Percentiles rank a stretch among this genome's conserved stretches.
Evolutionary conservation across 371 early-diverging fungal species (phyloP).

Genomic region (Mortierella sp.): DNA sequence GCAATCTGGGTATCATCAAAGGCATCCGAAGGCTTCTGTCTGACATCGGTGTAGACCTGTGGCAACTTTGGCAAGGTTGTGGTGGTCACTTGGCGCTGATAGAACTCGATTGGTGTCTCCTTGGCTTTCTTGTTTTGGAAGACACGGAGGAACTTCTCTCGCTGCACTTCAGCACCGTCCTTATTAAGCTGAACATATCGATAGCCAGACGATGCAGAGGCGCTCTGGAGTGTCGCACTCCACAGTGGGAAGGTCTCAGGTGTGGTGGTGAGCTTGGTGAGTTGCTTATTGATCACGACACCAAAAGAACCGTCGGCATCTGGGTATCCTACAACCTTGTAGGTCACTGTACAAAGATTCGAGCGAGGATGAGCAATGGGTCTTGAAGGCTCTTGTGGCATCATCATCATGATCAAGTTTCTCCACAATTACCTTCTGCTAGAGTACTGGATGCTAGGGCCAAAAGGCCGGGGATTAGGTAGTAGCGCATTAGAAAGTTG

Average conservation of each 20-base stretch:
- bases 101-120: constrained; percentile 27
- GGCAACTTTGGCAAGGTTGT: constrained; percentile 15
- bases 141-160: constrained; percentile 21
- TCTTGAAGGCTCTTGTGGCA: not conserved
- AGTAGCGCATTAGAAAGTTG: constrained; percentile 14
- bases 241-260: constrained; percentile 28
- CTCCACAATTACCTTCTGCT: constrained; percentile 21
- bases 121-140: constrained; percentile 15
- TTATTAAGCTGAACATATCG: constrained; percentile 22
- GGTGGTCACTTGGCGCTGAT: constrained; percentile 14
- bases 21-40: constrained; percentile 13
- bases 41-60: constrained; percentile 18
- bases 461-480: constrained; percentile 14
- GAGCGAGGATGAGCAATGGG: constrained; percentile 4
- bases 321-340: constrained; percentile 38
- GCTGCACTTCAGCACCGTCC: not conserved
- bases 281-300: constrained; percentile 25
- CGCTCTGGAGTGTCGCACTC: constrained; percentile 20
- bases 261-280: constrained; percentile 21
- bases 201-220: constrained; percentile 18
- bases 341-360: constrained; percentile 22
- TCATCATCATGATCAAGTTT: not conserved
- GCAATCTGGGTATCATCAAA: constrained; percentile 38
- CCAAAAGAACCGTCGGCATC: constrained; percentile 20
- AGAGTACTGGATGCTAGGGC: constrained; percentile 21